A percentile compares a stretch with the other conserved stretches of the same genome.
These are phyloP conservation scores for Gossypium thurberi DNA, from an alignment of 345 rosid species.

Conservation along the genomic window DNA sequence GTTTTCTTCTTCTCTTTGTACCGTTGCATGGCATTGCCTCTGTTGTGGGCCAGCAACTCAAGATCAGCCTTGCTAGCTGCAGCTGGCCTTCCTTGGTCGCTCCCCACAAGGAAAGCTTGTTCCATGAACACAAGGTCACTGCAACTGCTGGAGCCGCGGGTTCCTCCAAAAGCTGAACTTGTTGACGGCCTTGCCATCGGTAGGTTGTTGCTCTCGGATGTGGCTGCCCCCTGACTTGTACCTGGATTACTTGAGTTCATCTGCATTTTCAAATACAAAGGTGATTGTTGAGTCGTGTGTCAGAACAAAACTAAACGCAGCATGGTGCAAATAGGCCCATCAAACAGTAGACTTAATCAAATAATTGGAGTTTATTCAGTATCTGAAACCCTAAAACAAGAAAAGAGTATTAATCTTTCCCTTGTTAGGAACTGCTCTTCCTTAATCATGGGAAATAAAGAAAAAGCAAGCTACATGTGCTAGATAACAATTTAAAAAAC, in stretches of 20 bases:
- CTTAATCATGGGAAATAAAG: too few species aligned
- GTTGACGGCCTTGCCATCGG: conserved; percentile 23
- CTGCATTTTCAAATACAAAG: conserved; percentile 27
- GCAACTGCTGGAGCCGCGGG: conserved; percentile 28
- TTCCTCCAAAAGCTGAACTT: conserved; percentile 30
- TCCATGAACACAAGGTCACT: conserved; percentile 31
- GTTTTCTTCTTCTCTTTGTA: conserved; percentile 89
- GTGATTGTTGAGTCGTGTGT: not conserved
- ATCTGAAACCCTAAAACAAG: too few species aligned
- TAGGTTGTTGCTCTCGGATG: conserved; percentile 47
- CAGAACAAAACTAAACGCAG: not conserved
- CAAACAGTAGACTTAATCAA: not conserved
- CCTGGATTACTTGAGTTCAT: not conserved
- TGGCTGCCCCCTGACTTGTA: conserved; percentile 19
- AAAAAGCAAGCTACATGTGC: too few species aligned
- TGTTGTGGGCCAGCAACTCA: conserved; percentile 53
- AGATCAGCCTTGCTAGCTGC: conserved; percentile 47
- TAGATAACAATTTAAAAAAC: too few species aligned
- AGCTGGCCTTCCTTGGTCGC: conserved; percentile 29
- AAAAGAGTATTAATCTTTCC: too few species aligned
- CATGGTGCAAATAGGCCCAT: not conserved
- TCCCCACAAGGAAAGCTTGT: not conserved
- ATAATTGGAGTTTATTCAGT: not conserved
- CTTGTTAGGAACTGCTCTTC: too few species aligned
- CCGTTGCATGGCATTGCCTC: conserved; percentile 83